Evolutionary conservation across 768 basidiomycete species (phyloP), one percentile per base, ranked within the genome.

Genomic region (Pisolithus tinctorius): DNA sequence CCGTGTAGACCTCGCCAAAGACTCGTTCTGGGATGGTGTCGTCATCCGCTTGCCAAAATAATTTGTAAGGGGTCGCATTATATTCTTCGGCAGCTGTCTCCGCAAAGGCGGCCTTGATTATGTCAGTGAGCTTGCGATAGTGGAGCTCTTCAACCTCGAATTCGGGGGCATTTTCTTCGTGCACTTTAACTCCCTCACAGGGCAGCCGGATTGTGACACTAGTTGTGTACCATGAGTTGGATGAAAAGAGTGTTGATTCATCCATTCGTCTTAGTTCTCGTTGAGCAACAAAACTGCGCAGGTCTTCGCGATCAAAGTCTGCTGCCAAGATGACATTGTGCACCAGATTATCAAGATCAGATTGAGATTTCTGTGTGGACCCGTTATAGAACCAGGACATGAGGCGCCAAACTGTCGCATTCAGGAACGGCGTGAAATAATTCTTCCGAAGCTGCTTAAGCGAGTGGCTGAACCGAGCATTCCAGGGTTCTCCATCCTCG

Each of bases 141-240:
- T 55, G 53, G 2, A 73, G 52, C 1, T 67, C 71, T 3, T 65
- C 59, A 0, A 71, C 54, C 1, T 23, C 1, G 29, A 69, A 66
- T 4, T 29, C 10, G 0, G 48, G 48, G 0, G 51, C 42, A 0
- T 0, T 10, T 1, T 5, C 4, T 5, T 54, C 50, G 0, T 6
- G 2, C 13, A 45, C 37, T 9, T 38, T 29, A 4, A 43, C 36
- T 4, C 49, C 40, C 11, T 59, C 49, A 6, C 46, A 43, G 0
- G 53, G 58, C 1, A 57, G 39, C 3, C 14, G 0, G 4, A 59
- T 57, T 6, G 50, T 7, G 0, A 70, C 46, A 0, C 29, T 20
- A 14, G 59, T 41, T 1, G 52, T 50, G 0, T 42, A 20, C 40
- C 40, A 42, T 16, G 20, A 6, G 8, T 42, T 20, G 1, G 40